Conservation (phyloP, 306 rosid genomes). For the Cajanus cajan region DNA sequence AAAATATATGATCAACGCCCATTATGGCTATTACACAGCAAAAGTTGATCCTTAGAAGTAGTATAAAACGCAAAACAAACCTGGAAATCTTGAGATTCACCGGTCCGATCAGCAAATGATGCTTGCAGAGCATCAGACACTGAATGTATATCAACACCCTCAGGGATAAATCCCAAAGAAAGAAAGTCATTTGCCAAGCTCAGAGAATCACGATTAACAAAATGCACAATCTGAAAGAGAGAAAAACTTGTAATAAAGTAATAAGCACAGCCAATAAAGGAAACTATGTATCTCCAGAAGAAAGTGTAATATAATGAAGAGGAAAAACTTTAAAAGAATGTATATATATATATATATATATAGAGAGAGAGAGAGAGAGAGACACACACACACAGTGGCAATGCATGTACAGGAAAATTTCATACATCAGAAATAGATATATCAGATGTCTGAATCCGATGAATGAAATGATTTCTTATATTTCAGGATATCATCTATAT, state of each 20-base stretch:
- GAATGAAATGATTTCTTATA: conserved; percentile 19
- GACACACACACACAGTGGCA: no score
- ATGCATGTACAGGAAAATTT: neutral
- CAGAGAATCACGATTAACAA: conserved; percentile 91
- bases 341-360: no score
- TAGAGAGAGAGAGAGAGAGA: no score
- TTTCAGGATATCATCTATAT: neutral
- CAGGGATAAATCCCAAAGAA: conserved; percentile 95
- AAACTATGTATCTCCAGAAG: neutral
- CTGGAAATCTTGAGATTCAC: conserved; percentile 91
- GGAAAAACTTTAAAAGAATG: neutral
- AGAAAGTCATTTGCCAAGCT: conserved; percentile 97
- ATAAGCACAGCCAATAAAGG: conserved; percentile 14
- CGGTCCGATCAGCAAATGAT: conserved; percentile 54
- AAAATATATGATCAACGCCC: conserved; percentile 23
- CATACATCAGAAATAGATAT: conserved; percentile 12
- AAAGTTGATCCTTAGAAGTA: conserved; percentile 6
- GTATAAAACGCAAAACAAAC: conserved; percentile 40
- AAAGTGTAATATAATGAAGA: neutral
- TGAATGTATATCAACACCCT: conserved; percentile 62
- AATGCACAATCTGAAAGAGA: conserved; percentile 96
- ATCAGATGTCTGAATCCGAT: neutral
- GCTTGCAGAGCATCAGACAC: conserved; percentile 73
- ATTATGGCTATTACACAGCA: neutral
- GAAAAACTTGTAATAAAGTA: no score